phyloP scores from a whole-genome alignment of 768 basidiomycete species.

The Pleurotus tuoliensis region DNA sequence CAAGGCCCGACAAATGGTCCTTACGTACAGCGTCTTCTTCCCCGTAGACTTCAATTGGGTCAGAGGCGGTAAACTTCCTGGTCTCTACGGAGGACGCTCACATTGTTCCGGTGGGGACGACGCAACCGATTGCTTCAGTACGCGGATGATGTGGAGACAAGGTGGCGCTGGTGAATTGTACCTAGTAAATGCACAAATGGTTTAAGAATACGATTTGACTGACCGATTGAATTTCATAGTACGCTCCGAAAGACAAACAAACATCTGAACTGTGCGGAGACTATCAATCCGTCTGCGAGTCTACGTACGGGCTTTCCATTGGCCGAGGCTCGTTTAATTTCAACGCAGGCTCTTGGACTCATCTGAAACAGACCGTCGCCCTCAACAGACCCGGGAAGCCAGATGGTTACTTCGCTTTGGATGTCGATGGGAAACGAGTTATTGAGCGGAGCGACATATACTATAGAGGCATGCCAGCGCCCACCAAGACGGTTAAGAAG shows the following conservation, averaged over 20 bases:
- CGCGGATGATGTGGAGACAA: constrained; percentile 78
- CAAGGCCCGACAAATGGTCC: constrained; percentile 46
- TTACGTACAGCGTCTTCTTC: constrained; percentile 76
- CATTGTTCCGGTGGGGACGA: constrained; percentile 71
- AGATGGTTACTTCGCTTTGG: constrained; percentile 62
- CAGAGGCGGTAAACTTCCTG: constrained; percentile 80
- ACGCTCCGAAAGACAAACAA: constrained; percentile 73
- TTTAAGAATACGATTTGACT: too few relatives aligned
- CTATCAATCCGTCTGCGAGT: constrained; percentile 58
- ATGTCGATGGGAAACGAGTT: constrained; percentile 55
- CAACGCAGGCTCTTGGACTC: constrained; percentile 64
- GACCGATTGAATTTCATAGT: constrained; percentile 52
- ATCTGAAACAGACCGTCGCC: constrained; percentile 59
- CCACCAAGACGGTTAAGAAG: constrained; percentile 6
- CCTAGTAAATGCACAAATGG: constrained; percentile 46
- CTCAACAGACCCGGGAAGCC: constrained; percentile 73
- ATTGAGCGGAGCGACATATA: constrained; percentile 56
- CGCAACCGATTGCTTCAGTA: constrained; percentile 78
- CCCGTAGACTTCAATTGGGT: constrained; percentile 74
- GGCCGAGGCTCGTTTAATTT: constrained; percentile 71
- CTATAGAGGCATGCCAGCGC: constrained; percentile 43
- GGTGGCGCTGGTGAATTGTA: constrained; percentile 74
- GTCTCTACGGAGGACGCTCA: constrained; percentile 65
- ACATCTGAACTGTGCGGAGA: constrained; percentile 54
- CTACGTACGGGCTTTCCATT: constrained; percentile 68